phyloP scores from a whole-genome alignment of 371 early-diverging fungal genomes.

The Mucor mucedo region DNA sequence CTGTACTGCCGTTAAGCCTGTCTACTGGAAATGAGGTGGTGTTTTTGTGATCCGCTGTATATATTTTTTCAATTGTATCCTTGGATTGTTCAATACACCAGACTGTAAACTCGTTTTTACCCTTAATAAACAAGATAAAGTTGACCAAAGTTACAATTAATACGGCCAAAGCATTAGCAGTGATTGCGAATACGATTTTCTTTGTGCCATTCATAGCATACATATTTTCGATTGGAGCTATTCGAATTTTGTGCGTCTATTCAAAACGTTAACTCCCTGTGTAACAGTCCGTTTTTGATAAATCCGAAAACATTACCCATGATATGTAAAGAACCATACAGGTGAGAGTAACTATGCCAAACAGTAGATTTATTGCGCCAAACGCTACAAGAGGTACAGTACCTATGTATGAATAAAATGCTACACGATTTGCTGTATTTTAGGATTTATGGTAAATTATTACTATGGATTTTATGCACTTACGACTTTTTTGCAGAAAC shows the following conservation, averaged over 20 bases:
- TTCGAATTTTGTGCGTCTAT: conserved; percentile 5
- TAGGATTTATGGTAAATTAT: too few relatives aligned
- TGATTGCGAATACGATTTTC: conserved; percentile 19
- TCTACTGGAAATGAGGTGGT: not conserved
- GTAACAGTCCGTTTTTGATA: conserved; percentile 12
- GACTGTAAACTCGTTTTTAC: conserved; percentile 13
- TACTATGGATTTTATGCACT: not conserved
- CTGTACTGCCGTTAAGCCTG: conserved; percentile 8
- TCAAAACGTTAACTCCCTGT: conserved; percentile 1
- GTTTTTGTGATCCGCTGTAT: not conserved
- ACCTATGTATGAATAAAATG: conserved; percentile 36
- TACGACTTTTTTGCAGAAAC: conserved; percentile 38
- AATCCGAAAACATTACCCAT: conserved; percentile 26
- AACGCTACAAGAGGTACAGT: conserved; percentile 29
- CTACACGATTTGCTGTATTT: conserved; percentile 11
- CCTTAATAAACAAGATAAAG: conserved; percentile 26
- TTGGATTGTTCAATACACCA: conserved; percentile 27
- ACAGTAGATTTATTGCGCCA: conserved; percentile 37
- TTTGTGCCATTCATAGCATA: not conserved
- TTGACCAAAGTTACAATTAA: conserved; percentile 25
- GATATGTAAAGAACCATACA: conserved; percentile 27
- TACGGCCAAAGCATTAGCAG: conserved; percentile 26
- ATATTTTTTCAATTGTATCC: too few relatives aligned
- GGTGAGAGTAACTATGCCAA: conserved; percentile 30
- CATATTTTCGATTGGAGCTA: not conserved